These are phyloP conservation scores for Naganishia liquefaciens DNA, from an alignment of 1,284 basidiomycete genomes.

Conservation along the genomic window DNA sequence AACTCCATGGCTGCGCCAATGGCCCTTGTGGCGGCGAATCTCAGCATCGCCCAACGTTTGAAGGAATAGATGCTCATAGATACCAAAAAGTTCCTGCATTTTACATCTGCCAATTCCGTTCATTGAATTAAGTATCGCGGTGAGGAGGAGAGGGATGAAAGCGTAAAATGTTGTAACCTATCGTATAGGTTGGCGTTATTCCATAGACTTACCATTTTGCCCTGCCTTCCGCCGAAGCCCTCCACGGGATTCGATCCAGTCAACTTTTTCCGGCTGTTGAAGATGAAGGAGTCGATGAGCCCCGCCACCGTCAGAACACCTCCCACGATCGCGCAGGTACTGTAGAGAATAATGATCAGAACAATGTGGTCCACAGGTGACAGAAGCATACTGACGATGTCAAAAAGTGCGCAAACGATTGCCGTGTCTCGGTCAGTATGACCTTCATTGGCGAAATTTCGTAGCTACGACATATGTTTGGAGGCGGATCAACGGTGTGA, in stretches of 20 bases:
- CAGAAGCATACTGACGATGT: slow-evolving; percentile 70
- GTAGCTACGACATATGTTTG: slow-evolving; percentile 55
- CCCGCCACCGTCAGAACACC: slow-evolving; percentile 94
- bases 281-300: slow-evolving; percentile 84
- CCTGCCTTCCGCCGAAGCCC: slow-evolving; percentile 46
- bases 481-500: slow-evolving; percentile 10
- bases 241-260: slow-evolving; percentile 42
- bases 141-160: too few species aligned
- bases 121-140: too few species aligned
- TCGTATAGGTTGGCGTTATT: neutral
- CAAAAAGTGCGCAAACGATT: slow-evolving; percentile 95
- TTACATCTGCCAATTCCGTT: too few species aligned
- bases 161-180: too few species aligned
- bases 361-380: neutral
- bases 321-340: slow-evolving; percentile 95
- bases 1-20: too few species aligned
- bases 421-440: slow-evolving; percentile 83
- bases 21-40: too few species aligned
- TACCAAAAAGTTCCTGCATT: too few species aligned
- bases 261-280: slow-evolving; percentile 56
- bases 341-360: slow-evolving; percentile 45
- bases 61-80: too few species aligned
- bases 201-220: slow-evolving; percentile 48
- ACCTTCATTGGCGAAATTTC: slow-evolving; percentile 97
- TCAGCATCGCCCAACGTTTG: too few species aligned